Percentiles rank a stretch among this genome's conserved stretches.
Conservation (phyloP, 805 yeast genomes). For the Pichia kluyveri region DNA sequence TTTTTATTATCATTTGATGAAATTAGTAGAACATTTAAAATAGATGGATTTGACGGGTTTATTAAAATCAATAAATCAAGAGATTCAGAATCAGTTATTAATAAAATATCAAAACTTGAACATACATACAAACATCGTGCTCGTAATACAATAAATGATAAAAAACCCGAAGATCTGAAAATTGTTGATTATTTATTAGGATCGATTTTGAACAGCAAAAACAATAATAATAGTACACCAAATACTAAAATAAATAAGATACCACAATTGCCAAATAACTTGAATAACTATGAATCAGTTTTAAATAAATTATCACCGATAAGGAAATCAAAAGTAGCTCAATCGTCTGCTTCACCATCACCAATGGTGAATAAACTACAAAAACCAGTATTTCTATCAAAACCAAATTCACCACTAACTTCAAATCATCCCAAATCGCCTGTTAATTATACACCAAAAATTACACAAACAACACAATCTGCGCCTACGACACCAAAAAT, state of each 20-base stretch:
- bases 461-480: background rate
- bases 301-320: slow-evolving; percentile 11
- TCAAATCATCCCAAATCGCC: background rate
- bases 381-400: background rate
- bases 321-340: background rate
- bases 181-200: background rate
- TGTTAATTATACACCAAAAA: background rate
- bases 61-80: slow-evolving; percentile 26
- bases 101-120: background rate
- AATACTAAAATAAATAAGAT: background rate
- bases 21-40: slow-evolving; percentile 17
- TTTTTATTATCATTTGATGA: slow-evolving; percentile 21
- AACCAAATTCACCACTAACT: background rate
- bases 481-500: background rate
- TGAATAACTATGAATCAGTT: background rate
- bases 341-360: background rate
- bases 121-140: background rate
- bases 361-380: background rate
- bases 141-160: background rate
- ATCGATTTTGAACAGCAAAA: background rate
- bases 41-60: slow-evolving; percentile 20
- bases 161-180: background rate
- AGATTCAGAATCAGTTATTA: slow-evolving; percentile 13
- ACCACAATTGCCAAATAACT: background rate
- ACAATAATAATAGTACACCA: background rate